Evolutionary conservation across 2,329 filamentous ascomycete species (phyloP).

Genomic region (Penicillium sp.): DNA sequence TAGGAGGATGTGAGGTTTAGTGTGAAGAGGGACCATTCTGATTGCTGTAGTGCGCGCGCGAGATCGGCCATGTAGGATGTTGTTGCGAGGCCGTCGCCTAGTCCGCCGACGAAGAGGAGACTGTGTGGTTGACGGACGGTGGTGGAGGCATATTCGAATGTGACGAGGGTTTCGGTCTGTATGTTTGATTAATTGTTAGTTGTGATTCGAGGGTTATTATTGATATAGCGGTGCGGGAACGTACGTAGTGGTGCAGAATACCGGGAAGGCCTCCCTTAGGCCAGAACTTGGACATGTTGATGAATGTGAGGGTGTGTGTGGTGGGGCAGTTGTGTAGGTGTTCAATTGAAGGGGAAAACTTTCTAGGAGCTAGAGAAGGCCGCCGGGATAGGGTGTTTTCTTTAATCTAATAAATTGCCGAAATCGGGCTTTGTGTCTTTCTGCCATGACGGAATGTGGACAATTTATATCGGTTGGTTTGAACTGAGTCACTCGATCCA

Average conservation of each 20-base stretch:
- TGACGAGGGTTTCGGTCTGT: conserved; percentile 37
- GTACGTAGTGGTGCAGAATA: conserved; percentile 40
- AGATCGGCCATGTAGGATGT: conserved; percentile 56
- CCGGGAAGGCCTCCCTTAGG: conserved; percentile 38
- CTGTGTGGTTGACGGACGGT: conserved; percentile 45
- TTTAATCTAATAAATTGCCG: conserved; percentile 16
- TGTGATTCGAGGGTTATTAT: neutral
- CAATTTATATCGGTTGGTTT: neutral
- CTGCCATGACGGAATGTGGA: conserved; percentile 1
- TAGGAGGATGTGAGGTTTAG: conserved; percentile 55
- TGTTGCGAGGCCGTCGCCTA: conserved; percentile 58
- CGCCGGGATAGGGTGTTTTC: neutral
- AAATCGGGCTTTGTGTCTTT: conserved; percentile 13
- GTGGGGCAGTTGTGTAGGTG: neutral
- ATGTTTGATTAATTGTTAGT: conserved; percentile 13
- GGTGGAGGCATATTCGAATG: conserved; percentile 42
- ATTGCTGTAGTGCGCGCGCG: conserved; percentile 47
- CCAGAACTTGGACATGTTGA: conserved; percentile 39
- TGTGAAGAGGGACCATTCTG: conserved; percentile 56
- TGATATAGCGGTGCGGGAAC: conserved; percentile 8
- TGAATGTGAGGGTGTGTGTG: neutral
- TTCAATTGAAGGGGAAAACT: neutral
- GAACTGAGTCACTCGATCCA: conserved; percentile 2
- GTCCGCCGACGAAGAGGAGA: conserved; percentile 59
- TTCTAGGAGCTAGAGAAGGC: neutral